Base-by-base conservation (phyloP, 176 grass and related monocot genomes). In the Oryza australiensis region DNA sequence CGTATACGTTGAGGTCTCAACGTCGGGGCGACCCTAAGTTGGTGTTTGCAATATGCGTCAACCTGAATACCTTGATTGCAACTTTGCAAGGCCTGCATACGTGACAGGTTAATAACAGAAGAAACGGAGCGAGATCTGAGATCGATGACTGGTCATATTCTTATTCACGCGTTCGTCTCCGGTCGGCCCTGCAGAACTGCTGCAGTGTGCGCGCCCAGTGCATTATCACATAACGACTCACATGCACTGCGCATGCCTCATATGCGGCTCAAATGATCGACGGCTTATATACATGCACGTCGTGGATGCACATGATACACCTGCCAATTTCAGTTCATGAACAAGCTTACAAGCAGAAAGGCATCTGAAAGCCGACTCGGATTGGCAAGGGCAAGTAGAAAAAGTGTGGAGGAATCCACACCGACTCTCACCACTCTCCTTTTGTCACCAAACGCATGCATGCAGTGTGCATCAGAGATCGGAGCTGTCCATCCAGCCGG, bases 361-460 rank as follows among this genome's bases (percentile, higher is more conserved):
- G 33, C 27, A 5, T 20, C 30, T 12, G 10, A 8, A 16, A 3
- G 40, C 38, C 42, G 80, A 35, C 55, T 20, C 67, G 26, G 43
- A 30, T 20, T 3, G 66, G 73, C 51, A 0, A 5, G 46, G 48
- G 8, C 62, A 13, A 13, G 60, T 46, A 8, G 48, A 20, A 30
- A 84, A 84, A 15, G 45, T 2, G 35, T 2, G 16, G 20, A 64
- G 86, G 81, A 74, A 83, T 78, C 70, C 63, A 8, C 82, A 85
- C 77, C 64, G 70, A 71, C 82, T 14, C 82, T 14, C 27, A 81
- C 53, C 53, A 23, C 20, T n/a, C 34, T 7, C 20, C 7, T 20
- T 57, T 57, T 20, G 3, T 60, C 55, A 60, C 57, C 82, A 26
- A 70, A 70, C 45, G 59, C 85, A 37, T 40, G 51, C 28, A 79